Evolutionary conservation across 352 stramenopile species (phyloP).

Genomic region (Pythium oligandrum): DNA sequence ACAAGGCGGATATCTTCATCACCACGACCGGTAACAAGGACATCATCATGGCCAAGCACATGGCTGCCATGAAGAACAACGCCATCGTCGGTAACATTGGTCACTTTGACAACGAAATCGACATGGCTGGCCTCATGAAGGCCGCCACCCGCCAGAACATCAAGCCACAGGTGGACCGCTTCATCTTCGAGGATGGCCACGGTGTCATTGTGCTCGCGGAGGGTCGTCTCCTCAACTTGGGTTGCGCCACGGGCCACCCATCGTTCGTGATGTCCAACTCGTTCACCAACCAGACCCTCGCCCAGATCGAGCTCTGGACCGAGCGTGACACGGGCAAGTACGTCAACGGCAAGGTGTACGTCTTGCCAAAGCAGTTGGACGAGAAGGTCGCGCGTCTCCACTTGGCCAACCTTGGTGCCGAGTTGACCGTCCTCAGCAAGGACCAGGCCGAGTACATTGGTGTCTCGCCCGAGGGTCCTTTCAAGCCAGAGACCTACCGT

Average conservation of each 20-base stretch:
- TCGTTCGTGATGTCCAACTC: constrained; percentile 99
- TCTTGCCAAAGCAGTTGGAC: constrained; percentile 97
- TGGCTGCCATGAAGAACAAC: constrained; percentile 99
- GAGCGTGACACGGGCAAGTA: constrained; percentile 96
- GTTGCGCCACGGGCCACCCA: constrained; percentile 97
- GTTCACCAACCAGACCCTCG: constrained; percentile 99
- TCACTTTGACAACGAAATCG: constrained; percentile 99
- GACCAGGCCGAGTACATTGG: constrained; percentile 99
- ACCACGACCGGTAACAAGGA: constrained; percentile 99
- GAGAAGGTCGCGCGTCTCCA: constrained; percentile 98
- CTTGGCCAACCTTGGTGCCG: constrained; percentile 92
- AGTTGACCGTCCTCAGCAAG: constrained; percentile 92
- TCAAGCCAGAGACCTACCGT: constrained; percentile 97
- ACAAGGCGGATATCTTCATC: constrained; percentile 96
- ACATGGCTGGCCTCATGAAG: constrained; percentile 93
- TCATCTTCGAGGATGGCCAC: constrained; percentile 95
- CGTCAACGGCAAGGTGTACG: constrained; percentile 94
- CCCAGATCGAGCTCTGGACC: constrained; percentile 98
- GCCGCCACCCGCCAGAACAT: constrained; percentile 95
- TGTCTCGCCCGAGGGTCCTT: constrained; percentile 91
- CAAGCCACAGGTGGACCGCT: constrained; percentile 99
- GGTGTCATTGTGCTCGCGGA: constrained; percentile 97
- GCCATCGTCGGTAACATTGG: constrained; percentile 99
- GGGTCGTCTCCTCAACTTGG: constrained; percentile 97
- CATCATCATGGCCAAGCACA: constrained; percentile 96